A percentile compares a stretch with the other conserved stretches of the same genome.
These are phyloP conservation scores for Penicillium paxilli DNA, from an alignment of 495 filamentous ascomycete genomes.

Conservation along the genomic window DNA sequence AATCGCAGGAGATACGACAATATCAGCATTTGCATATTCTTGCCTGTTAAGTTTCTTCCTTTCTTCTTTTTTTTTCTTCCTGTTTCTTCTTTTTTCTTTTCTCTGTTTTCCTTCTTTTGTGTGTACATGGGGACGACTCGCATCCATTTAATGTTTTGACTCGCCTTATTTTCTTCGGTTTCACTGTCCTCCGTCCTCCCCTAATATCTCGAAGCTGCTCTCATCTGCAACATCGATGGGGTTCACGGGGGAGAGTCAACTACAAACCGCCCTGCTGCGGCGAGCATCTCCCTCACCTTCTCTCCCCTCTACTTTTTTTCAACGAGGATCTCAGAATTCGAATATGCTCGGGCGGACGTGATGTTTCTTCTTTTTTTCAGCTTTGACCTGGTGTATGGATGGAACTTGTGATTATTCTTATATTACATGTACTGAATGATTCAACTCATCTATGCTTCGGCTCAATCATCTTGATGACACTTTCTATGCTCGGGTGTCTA, in stretches of 20 bases:
- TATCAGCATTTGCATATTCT: constrained; percentile 47
- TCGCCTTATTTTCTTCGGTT: not conserved
- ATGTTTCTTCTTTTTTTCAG: constrained; percentile 4
- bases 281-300: not conserved
- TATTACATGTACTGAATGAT: not conserved
- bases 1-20: constrained; percentile 43
- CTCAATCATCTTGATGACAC: not conserved
- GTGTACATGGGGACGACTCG: not conserved
- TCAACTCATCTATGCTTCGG: not conserved
- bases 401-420: constrained; percentile 2
- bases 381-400: not conserved
- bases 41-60: constrained; percentile 39
- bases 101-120: too few species aligned
- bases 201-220: not conserved
- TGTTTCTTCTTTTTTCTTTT: constrained; percentile 2
- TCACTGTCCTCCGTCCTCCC: not conserved
- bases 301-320: not conserved
- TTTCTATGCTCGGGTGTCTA: not conserved
- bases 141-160: not conserved
- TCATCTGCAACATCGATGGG: not conserved
- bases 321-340: not conserved
- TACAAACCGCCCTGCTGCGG: not conserved
- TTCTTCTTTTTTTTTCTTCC: constrained; percentile 12
- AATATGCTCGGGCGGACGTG: not conserved
- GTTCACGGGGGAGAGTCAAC: not conserved